Evolutionary conservation across 1,139 yeast species (phyloP).

Genomic region (Debaryomycetaceae sp.): DNA sequence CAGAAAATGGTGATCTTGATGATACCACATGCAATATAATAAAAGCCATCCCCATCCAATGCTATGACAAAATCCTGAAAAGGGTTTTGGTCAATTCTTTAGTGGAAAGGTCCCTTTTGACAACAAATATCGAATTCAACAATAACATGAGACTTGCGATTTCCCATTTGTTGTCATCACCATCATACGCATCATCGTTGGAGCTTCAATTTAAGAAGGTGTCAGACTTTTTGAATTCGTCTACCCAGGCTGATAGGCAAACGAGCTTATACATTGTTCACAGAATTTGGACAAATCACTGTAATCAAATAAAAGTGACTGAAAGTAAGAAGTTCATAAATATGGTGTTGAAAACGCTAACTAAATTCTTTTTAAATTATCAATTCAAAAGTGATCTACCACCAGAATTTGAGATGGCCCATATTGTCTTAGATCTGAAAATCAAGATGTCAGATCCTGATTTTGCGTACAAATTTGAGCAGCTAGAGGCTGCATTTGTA

Average conservation of each 20-base stretch:
- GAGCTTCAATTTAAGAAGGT: slow-evolving; percentile 39
- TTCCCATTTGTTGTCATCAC: slow-evolving; percentile 37
- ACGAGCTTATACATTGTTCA: slow-evolving; percentile 17
- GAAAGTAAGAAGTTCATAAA: neutral
- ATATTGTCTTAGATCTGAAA: slow-evolving; percentile 10
- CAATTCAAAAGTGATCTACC: slow-evolving; percentile 5
- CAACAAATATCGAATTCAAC: slow-evolving; percentile 3
- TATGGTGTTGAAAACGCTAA: slow-evolving; percentile 10
- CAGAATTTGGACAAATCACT: slow-evolving; percentile 28
- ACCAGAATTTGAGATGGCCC: slow-evolving; percentile 15
- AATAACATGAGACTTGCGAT: slow-evolving; percentile 17
- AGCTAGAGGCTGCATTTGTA: no score
- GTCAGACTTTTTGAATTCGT: slow-evolving; percentile 15
- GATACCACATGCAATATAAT: slow-evolving; percentile 11
- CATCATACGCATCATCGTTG: slow-evolving; percentile 49
- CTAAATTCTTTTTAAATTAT: slow-evolving; percentile 3
- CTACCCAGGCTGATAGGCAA: slow-evolving; percentile 11
- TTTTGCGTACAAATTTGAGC: neutral
- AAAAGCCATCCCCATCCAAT: slow-evolving; percentile 44
- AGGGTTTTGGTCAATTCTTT: slow-evolving; percentile 35
- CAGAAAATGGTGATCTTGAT: slow-evolving; percentile 1
- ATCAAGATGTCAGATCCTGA: neutral
- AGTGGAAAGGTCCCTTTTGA: slow-evolving; percentile 8
- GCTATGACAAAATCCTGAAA: slow-evolving; percentile 42
- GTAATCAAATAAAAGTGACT: slow-evolving; percentile 12